Evolutionary conservation across 2,329 filamentous ascomycete genomes (phyloP).

Genomic region (Trichoderma simmonsii): DNA sequence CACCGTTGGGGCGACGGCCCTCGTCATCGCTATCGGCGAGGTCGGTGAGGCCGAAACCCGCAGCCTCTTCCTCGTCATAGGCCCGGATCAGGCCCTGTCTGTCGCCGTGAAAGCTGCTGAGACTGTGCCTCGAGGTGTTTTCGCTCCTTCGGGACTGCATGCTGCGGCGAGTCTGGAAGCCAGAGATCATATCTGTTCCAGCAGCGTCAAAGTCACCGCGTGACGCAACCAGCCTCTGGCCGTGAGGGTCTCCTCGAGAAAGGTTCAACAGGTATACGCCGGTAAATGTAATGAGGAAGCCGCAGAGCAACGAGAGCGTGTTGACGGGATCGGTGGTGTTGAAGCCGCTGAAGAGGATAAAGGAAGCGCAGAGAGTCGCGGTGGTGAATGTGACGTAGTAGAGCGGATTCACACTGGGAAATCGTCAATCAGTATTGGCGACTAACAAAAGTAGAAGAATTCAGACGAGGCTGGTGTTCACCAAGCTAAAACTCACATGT

Average conservation of each 20-base stretch:
- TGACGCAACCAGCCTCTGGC: conserved; percentile 61
- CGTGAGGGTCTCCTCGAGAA: conserved; percentile 87
- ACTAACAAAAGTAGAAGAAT: background rate
- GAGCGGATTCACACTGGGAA: conserved; percentile 77
- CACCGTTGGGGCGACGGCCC: conserved; percentile 24
- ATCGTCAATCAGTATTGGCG: conserved; percentile 18
- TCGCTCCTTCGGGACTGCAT: conserved; percentile 86
- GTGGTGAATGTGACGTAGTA: conserved; percentile 99
- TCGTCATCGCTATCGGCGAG: conserved; percentile 72
- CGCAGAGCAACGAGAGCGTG: conserved; percentile 86
- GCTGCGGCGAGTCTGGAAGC: conserved; percentile 83
- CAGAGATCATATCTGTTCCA: conserved; percentile 87
- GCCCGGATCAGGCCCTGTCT: conserved; percentile 80
- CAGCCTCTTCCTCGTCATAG: conserved; percentile 79
- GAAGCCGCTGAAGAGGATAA: conserved; percentile 93
- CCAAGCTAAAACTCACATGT: conserved; percentile 66
- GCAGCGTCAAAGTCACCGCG: conserved; percentile 69
- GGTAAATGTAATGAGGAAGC: conserved; percentile 91
- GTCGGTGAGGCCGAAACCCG: conserved; percentile 73
- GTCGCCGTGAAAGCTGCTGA: conserved; percentile 64
- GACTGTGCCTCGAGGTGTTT: conserved; percentile 60
- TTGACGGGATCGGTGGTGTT: conserved; percentile 91
- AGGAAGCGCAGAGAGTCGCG: conserved; percentile 87
- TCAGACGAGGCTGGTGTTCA: background rate
- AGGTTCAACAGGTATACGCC: conserved; percentile 95